These are phyloP conservation scores for Rhodotorula glutinis DNA, from an alignment of 1,284 basidiomycete species.

Conservation along the genomic window DNA sequence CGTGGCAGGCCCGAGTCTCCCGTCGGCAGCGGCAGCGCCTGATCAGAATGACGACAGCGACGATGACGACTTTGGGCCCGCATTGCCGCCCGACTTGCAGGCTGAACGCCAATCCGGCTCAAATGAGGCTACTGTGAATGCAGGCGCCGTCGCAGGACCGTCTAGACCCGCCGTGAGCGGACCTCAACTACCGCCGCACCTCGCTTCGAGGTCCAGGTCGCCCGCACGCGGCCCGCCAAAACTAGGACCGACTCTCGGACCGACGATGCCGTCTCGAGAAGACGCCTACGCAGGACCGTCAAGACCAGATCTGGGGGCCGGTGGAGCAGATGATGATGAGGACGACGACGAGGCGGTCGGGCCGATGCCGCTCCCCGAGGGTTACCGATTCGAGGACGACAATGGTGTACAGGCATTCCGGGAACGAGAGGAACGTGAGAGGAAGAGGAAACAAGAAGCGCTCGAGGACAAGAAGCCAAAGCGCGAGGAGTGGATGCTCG, in stretches of 20 bases:
- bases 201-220: constrained; percentile 35
- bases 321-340: constrained; percentile 46
- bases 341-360: constrained; percentile 72
- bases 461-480: constrained; percentile 66
- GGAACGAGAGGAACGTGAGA: constrained; percentile 72
- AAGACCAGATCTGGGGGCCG: no score
- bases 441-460: constrained; percentile 58
- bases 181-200: constrained; percentile 22
- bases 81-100: constrained; percentile 11
- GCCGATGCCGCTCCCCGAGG: constrained; percentile 63
- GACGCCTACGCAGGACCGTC: not conserved
- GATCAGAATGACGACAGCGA: constrained; percentile 55
- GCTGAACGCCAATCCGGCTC: not conserved
- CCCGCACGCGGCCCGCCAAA: not conserved
- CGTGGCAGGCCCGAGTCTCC: constrained; percentile 8
- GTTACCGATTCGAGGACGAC: constrained; percentile 50
- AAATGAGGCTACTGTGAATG: not conserved
- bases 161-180: not conserved
- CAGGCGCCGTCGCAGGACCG: not conserved
- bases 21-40: constrained; percentile 34
- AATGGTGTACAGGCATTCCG: constrained; percentile 69
- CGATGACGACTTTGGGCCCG: constrained; percentile 54
- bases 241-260: constrained; percentile 39
- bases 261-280: constrained; percentile 41
- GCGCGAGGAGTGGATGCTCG: constrained; percentile 93